Evolutionary conservation across 2,329 filamentous ascomycete genomes (phyloP).

Genomic region (Fonsecaea erecta): DNA sequence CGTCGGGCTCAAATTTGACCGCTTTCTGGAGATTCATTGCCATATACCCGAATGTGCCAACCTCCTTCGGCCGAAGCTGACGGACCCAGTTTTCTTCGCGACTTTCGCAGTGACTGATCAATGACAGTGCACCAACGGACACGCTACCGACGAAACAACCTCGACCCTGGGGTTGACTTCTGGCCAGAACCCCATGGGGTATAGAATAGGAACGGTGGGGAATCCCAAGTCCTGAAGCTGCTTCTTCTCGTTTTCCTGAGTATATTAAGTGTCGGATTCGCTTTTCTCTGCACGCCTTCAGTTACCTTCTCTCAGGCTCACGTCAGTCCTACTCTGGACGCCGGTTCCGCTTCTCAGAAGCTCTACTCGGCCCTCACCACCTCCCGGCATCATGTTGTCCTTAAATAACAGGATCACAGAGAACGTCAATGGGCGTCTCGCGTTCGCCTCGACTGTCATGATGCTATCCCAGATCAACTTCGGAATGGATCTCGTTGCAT

Average conservation of each 20-base stretch:
- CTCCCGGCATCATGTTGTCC: background rate
- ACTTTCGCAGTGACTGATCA: background rate
- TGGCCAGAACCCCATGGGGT: slow-evolving; percentile 1
- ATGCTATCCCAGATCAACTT: slow-evolving; percentile 24
- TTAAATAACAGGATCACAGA: slow-evolving; percentile 1
- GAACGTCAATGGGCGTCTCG: slow-evolving; percentile 18
- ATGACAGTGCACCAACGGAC: background rate
- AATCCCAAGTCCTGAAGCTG: background rate
- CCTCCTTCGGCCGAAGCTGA: background rate
- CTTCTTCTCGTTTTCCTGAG: background rate
- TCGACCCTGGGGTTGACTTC: background rate
- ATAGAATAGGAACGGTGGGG: background rate
- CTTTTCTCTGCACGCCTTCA: background rate
- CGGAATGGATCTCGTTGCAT: slow-evolving; percentile 20
- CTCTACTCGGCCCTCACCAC: too few species aligned
- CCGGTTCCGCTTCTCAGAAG: background rate
- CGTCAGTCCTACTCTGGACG: background rate
- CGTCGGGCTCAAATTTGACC: background rate
- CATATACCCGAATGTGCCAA: background rate
- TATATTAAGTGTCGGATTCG: background rate
- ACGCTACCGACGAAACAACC: background rate
- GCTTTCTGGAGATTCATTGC: background rate
- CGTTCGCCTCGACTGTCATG: slow-evolving; percentile 17
- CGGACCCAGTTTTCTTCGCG: background rate
- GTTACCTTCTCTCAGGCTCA: background rate